phyloP scores from a whole-genome alignment of 768 basidiomycete genomes.

The Termitomyces sp. region DNA sequence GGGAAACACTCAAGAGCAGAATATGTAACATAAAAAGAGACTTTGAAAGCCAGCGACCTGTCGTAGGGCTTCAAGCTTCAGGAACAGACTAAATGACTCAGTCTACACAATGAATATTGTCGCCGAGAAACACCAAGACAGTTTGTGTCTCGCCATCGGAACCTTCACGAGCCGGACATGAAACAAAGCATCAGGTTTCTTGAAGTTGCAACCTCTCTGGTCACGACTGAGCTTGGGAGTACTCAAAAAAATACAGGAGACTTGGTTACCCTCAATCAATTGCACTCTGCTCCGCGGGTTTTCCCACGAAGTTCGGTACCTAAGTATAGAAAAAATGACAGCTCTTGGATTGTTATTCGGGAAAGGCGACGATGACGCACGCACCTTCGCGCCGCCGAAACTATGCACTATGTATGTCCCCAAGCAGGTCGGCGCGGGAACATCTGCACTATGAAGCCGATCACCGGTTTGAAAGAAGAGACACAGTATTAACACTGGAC shows the following conservation, averaged over 20 bases:
- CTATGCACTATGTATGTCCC: not conserved
- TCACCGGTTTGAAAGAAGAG: not conserved
- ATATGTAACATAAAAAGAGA: not conserved
- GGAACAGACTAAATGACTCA: not conserved
- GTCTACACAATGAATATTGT: not conserved
- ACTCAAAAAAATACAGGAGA: not conserved
- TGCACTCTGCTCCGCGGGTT: not conserved
- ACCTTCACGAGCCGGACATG: not conserved
- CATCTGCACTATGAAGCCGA: not conserved
- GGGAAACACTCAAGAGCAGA: not conserved
- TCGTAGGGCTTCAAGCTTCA: not conserved
- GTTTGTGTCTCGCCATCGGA: not conserved
- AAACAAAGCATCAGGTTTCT: not conserved
- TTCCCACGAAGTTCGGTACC: not conserved
- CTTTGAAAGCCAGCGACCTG: not conserved
- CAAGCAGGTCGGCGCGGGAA: not conserved
- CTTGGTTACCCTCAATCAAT: not conserved
- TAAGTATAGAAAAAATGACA: not conserved
- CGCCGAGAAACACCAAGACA: not conserved
- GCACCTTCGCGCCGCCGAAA: not conserved
- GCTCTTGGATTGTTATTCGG: not conserved
- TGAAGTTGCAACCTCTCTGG: not conserved
- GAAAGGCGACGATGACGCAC: slow-evolving; percentile 1
- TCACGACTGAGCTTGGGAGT: not conserved
- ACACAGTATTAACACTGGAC: not conserved